phyloP scores from a whole-genome alignment of 176 grass and related monocot genomes.

The Tillandsia fasciculata region DNA sequence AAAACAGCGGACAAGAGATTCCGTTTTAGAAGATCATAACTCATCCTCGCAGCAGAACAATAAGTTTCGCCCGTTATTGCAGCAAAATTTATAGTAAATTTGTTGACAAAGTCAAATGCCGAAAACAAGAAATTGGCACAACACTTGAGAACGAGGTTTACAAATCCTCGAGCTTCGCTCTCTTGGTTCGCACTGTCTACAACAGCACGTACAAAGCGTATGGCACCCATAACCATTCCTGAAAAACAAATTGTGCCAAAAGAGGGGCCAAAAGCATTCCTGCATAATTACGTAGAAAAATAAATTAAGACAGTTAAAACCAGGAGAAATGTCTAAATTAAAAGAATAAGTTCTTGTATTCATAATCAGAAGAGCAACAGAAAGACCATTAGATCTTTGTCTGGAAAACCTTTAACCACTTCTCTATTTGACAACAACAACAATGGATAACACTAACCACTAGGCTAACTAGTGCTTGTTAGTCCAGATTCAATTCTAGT shows the following conservation, averaged over 20 bases:
- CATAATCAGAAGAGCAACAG: not conserved
- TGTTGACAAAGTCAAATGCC: conserved; percentile 43
- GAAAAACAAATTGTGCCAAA: conserved; percentile 47
- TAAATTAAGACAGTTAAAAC: not conserved
- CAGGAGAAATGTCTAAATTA: not conserved
- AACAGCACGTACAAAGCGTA: conserved; percentile 33
- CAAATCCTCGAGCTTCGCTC: conserved; percentile 14
- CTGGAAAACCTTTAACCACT: not conserved
- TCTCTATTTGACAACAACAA: not conserved
- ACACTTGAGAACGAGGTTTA: conserved; percentile 35
- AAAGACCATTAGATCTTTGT: not conserved
- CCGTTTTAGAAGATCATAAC: conserved; percentile 40
- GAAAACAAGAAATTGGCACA: conserved; percentile 35
- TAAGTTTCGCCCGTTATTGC: conserved; percentile 48
- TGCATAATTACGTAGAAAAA: conserved; percentile 19
- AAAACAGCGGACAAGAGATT: conserved; percentile 52
- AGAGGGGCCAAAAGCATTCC: conserved; percentile 47
- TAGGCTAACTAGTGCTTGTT: no score
- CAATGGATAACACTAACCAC: not conserved
- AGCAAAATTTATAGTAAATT: conserved; percentile 46
- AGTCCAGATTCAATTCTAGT: not conserved
- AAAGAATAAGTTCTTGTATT: not conserved
- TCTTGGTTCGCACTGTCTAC: conserved; percentile 37
- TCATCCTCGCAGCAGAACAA: conserved; percentile 44
- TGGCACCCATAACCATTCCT: conserved; percentile 38